phyloP scores from a whole-genome alignment of 805 yeast genomes.

The Tetrapisispora taiwanensis region DNA sequence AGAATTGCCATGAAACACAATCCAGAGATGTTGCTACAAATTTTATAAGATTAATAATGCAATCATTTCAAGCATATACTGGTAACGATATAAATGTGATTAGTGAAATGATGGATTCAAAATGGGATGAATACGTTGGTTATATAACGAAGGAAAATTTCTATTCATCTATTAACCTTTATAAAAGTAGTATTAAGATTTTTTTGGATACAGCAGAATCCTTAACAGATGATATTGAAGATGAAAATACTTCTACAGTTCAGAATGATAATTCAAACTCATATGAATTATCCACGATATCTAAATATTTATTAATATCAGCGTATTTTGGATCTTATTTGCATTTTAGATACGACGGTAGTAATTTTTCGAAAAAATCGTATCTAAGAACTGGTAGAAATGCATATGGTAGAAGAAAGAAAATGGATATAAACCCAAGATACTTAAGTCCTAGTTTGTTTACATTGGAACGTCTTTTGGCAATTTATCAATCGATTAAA shows the following conservation, averaged over 20 bases:
- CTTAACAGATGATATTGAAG: conserved; percentile 9
- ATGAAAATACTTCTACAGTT: conserved; percentile 6
- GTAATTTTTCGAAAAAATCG: conserved; percentile 48
- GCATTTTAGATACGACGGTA: conserved; percentile 58
- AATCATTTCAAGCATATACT: conserved; percentile 26
- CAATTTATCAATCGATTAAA: conserved; percentile 66
- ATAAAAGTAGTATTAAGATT: conserved; percentile 24
- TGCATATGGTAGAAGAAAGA: conserved; percentile 34
- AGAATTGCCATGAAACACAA: conserved; percentile 9
- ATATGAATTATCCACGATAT: conserved; percentile 45
- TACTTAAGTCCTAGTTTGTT: conserved; percentile 64
- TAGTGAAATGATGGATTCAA: conserved; percentile 22
- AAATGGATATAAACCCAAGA: conserved; percentile 45
- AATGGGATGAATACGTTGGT: conserved; percentile 21
- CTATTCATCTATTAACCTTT: conserved; percentile 21
- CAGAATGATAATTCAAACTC: conserved; percentile 6
- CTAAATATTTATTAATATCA: conserved; percentile 68
- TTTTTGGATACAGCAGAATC: conserved; percentile 29
- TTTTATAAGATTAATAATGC: conserved; percentile 23
- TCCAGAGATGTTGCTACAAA: conserved; percentile 11
- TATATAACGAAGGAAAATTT: conserved; percentile 13
- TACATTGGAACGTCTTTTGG: conserved; percentile 68
- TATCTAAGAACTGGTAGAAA: conserved; percentile 38
- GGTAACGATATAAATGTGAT: conserved; percentile 23
- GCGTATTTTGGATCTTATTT: conserved; percentile 76